Evolutionary conservation across 2,329 filamentous ascomycete genomes (phyloP).

Genomic region (Aspergillus aculeatus): DNA sequence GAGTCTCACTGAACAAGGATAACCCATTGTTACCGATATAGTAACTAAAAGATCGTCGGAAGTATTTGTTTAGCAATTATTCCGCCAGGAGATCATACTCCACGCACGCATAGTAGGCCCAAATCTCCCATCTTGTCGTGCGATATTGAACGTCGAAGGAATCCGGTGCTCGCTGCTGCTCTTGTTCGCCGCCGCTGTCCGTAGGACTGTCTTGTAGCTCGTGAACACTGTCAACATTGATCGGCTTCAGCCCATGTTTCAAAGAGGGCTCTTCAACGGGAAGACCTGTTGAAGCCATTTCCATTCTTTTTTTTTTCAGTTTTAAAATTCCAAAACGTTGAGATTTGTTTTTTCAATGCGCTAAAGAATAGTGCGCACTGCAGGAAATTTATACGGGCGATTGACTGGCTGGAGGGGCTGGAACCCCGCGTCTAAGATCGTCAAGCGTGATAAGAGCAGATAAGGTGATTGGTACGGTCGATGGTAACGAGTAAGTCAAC

Average conservation of each 20-base stretch:
- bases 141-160: conserved; percentile 55
- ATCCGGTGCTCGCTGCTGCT: conserved; percentile 50
- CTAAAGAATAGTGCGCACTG: neutral
- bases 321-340: neutral
- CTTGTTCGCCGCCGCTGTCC: conserved; percentile 2
- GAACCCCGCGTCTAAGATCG: neutral
- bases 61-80: conserved; percentile 24
- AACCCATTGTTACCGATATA: conserved; percentile 67
- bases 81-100: conserved; percentile 3
- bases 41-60: conserved; percentile 42
- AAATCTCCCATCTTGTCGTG: conserved; percentile 56
- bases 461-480: neutral
- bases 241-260: neutral
- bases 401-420: neutral
- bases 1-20: conserved; percentile 54
- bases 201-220: neutral
- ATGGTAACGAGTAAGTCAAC: neutral
- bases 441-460: neutral
- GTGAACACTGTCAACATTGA: neutral
- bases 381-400: neutral
- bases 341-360: neutral
- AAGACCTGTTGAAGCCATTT: neutral
- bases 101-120: conserved; percentile 54
- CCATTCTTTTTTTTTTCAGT: neutral
- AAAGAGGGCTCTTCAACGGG: neutral